phyloP scores from a whole-genome alignment of 495 filamentous ascomycete species.

The Sordaria brevicollis region DNA sequence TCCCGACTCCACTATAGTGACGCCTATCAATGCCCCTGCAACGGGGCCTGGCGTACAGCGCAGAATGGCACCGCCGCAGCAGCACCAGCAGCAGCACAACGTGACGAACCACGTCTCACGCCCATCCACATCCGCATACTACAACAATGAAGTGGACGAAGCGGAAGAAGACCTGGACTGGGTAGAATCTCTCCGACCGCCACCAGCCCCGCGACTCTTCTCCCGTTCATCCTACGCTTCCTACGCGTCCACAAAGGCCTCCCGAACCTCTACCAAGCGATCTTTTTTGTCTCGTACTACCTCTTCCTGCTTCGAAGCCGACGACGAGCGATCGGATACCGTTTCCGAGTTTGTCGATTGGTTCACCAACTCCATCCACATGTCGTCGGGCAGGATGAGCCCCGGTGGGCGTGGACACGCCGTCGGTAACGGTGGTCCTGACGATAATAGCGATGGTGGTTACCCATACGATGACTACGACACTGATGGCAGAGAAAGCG shows the following conservation, averaged over 20 bases:
- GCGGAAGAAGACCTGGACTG: no score
- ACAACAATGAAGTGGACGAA: no score
- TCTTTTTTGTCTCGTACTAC: constrained; percentile 29
- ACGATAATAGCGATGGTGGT: constrained; percentile 13
- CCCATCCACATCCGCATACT: no score
- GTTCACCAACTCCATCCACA: constrained; percentile 2
- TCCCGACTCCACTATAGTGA: not conserved
- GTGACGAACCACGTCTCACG: not conserved
- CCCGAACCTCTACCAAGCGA: constrained; percentile 24
- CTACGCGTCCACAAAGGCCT: not conserved
- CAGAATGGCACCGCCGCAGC: not conserved
- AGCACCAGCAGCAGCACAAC: no score
- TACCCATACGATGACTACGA: not conserved
- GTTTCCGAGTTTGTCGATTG: not conserved
- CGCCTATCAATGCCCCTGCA: not conserved
- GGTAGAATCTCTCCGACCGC: constrained; percentile 14
- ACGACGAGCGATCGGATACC: constrained; percentile 46
- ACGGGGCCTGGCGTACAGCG: not conserved
- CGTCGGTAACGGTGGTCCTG: constrained; percentile 1
- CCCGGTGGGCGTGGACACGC: constrained; percentile 5
- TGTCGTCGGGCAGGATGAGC: constrained; percentile 17
- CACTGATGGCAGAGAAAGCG: not conserved
- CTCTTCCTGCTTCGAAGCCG: constrained; percentile 49
- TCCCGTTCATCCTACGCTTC: constrained; percentile 31
- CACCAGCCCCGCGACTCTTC: constrained; percentile 30